Evolutionary conservation across 306 rosid species (phyloP), one percentile per base, ranked within the genome.

Genomic region (Ceratonia siliqua): DNA sequence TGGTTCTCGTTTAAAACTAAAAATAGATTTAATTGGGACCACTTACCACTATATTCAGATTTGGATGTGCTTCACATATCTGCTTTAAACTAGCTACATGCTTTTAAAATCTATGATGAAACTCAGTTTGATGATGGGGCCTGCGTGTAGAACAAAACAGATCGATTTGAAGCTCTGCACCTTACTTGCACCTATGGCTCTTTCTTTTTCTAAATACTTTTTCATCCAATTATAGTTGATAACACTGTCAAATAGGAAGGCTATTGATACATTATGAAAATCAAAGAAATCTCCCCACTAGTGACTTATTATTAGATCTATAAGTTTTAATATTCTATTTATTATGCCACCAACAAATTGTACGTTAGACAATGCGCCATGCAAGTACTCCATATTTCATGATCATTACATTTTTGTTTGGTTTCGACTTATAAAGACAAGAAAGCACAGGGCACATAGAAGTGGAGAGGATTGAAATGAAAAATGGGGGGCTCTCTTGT

Each of bases 401-500:
- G 5, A 2, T 18, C 11, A 38, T 38, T 1, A 39, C 22, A 65
- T 41, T 64, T 50, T 73, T 63, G 8, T 42, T 55, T 66, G 35
- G 49, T 39, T 68, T 41, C 22, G 62, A 13, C 2, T 32, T 6
- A 35, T 18, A 68, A 52, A 75, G 32, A 28, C 39, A 63, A 8
- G 9, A 56, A 28, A 50, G 43, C 20, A 46, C 32, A 46, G 25
- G 79, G 22, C 79, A 61, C 35, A 50, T 52, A 38, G 38, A 53
- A 56, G 77, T 27, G 22, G 62, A 42, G 56, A 33, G 18, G 66
- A 68, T 81, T 35, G 18, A 64, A 65, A 38, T 24, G 54, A 24
- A 64, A 46, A 56, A 21, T 20, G 43, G 57, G 18, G 49, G 41
- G 72, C 41, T 32, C 21, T 61, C 53, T n/a, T 61, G 32, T 11